These are phyloP conservation scores for Dioscorea dumetorum DNA, from an alignment of 106 monocot genomes.

Conservation along the genomic window DNA sequence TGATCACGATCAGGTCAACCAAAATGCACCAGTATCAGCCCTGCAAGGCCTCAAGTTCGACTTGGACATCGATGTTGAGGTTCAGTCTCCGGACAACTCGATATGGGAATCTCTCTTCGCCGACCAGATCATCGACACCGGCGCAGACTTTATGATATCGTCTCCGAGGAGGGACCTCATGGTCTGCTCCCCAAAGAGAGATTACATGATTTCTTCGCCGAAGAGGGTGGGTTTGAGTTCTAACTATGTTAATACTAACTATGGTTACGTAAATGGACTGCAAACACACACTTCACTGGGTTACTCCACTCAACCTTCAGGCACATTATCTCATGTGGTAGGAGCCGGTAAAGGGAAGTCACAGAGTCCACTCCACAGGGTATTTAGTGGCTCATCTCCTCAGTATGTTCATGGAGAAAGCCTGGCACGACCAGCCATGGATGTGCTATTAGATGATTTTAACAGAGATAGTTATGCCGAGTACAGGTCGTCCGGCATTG, in stretches of 20 bases:
- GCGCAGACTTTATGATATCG: conserved; percentile 23
- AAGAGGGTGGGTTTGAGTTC: neutral
- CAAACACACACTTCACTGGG: neutral
- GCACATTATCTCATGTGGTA: too few relatives aligned
- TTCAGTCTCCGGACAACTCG: conserved; percentile 30
- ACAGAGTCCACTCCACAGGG: conserved; percentile 29
- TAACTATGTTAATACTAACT: conserved; percentile 5
- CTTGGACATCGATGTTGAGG: conserved; percentile 10
- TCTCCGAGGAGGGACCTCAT: conserved; percentile 37
- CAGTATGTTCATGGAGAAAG: conserved; percentile 9
- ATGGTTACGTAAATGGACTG: conserved; percentile 13
- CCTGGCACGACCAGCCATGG: conserved; percentile 15
- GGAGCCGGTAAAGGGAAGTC: conserved; percentile 16
- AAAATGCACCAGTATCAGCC: neutral
- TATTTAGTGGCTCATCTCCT: conserved; percentile 10
- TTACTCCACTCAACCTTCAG: neutral
- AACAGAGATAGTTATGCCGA: neutral
- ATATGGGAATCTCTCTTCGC: conserved; percentile 35
- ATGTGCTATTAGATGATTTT: conserved; percentile 16
- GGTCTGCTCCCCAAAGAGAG: conserved; percentile 16
- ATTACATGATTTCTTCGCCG: conserved; percentile 18
- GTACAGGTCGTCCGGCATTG: neutral
- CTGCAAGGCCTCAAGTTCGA: conserved; percentile 26
- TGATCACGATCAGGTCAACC: conserved; percentile 1
- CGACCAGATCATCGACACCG: conserved; percentile 19